Evolutionary conservation across 257 asterid species (phyloP), one percentile per base, ranked within the genome.

Genomic region (Ophiorrhiza pumila): DNA sequence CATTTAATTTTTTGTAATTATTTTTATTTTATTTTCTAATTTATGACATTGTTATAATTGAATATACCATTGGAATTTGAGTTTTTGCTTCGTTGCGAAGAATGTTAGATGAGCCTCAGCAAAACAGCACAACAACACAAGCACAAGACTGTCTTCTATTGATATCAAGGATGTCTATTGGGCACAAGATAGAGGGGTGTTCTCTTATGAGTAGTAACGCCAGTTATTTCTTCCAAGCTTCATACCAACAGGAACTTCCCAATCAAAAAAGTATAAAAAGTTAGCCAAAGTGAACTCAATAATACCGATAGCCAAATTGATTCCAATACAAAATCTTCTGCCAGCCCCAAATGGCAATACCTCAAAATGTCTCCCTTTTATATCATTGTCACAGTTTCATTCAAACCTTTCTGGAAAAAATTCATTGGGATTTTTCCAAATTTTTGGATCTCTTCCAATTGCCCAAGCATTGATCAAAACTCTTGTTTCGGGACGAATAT

Each of bases 281-380:
- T 61, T 61, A 5, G 15, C 67, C 67, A 61, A 61, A 34, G 46
- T 61, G 29, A 61, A 34, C 67, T 61, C 67, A 17, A 61, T 61
- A 34, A 61, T 22, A 61, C 46, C 46, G 35, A 22, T 18, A 61
- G 46, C 67, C 67, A 61, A 34, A 61, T 18, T 61, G 45, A 61
- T 14, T 15, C 45, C 67, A 18, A 46, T 45, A 46, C 67, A 61
- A 61, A 5, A 32, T n/a, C 67, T 34, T 12, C 46, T 61, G 1
- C 67, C 67, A 61, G 46, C 67, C 11, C 67, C 67, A 61, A 61
- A 61, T 61, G 67, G 67, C 46, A 61, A 18, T 12, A 61, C 46
- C 31, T 61, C 46, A 15, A 61, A 61, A 22, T 34, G 32, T 27
- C 67, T 61, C 67, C 67, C 67, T 61, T 46, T 61, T 14, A 61